Conservation (phyloP, 768 basidiomycete genomes). For the Tulasnella calospora region DNA sequence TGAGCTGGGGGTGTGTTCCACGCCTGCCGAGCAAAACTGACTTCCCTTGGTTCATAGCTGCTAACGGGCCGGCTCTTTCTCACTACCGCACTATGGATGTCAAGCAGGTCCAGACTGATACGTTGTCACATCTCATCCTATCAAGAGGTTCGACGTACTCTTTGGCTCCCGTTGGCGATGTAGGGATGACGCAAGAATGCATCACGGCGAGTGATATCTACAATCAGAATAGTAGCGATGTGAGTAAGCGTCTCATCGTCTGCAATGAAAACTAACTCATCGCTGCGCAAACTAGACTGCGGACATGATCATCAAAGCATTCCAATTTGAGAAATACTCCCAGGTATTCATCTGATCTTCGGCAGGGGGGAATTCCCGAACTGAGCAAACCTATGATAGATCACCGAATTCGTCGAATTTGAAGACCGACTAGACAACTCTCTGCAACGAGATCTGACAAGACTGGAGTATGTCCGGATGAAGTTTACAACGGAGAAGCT, state of each 20-base stretch:
- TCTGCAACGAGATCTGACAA: conserved; percentile 73
- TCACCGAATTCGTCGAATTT: conserved; percentile 78
- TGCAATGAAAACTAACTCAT: conserved; percentile 15
- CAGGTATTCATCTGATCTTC: conserved; percentile 45
- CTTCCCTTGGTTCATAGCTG: conserved; percentile 45
- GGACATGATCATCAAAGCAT: conserved; percentile 75
- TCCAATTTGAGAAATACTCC: conserved; percentile 75
- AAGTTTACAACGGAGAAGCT: conserved; percentile 69
- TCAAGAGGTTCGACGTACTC: conserved; percentile 77
- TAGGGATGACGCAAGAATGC: conserved; percentile 70
- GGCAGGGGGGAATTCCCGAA: neutral
- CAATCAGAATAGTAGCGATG: conserved; percentile 72
- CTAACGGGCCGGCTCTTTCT: conserved; percentile 64
- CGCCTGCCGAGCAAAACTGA: neutral
- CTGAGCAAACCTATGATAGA: conserved; percentile 35
- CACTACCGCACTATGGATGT: conserved; percentile 74
- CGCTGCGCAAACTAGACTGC: conserved; percentile 50
- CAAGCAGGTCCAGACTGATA: conserved; percentile 86
- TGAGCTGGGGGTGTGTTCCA: conserved; percentile 33
- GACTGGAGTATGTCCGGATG: conserved; percentile 82
- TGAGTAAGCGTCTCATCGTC: conserved; percentile 33
- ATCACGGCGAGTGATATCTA: conserved; percentile 78
- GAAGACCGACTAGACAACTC: conserved; percentile 79
- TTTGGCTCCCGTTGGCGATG: conserved; percentile 65
- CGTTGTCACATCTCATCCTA: conserved; percentile 76